These are phyloP conservation scores for Auricularia cornea DNA, from an alignment of 768 basidiomycete genomes.

Conservation along the genomic window DNA sequence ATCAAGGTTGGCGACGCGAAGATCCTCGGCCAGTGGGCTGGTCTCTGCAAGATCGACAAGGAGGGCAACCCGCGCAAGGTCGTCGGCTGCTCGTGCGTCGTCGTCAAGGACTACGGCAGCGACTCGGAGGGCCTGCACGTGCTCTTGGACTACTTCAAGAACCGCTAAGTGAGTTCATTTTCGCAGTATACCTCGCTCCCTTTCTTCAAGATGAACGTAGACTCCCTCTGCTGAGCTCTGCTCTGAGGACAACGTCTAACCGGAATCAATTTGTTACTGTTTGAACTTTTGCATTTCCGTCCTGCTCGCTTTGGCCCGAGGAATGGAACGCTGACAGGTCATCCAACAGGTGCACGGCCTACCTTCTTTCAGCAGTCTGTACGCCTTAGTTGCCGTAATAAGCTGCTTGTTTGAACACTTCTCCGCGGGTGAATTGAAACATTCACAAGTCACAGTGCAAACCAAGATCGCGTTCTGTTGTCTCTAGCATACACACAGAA, in stretches of 20 bases:
- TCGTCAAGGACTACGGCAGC: slow-evolving; percentile 94
- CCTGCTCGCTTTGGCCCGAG: background rate
- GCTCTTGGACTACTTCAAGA: slow-evolving; percentile 94
- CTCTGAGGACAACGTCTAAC: slow-evolving; percentile 73
- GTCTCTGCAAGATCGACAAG: slow-evolving; percentile 98
- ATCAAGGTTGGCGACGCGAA: slow-evolving; percentile 99
- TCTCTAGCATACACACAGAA: background rate
- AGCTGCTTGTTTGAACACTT: background rate
- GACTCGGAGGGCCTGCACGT: slow-evolving; percentile 95
- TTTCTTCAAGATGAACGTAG: slow-evolving; percentile 64
- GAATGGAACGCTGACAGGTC: background rate
- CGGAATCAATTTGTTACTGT: slow-evolving; percentile 78
- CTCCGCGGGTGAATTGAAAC: background rate
- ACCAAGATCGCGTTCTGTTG: slow-evolving; percentile 14
- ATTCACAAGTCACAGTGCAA: slow-evolving; percentile 25
- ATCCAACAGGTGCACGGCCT: background rate
- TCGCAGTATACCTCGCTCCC: slow-evolving; percentile 7
- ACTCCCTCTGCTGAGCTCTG: slow-evolving; percentile 85
- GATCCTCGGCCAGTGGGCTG: slow-evolving; percentile 96
- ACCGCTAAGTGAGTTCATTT: slow-evolving; percentile 46
- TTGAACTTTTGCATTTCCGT: slow-evolving; percentile 38
- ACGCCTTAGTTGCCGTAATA: no score
- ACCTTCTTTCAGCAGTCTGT: background rate
- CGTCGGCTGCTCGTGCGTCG: slow-evolving; percentile 87
- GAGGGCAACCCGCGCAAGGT: slow-evolving; percentile 98